Evolutionary conservation across 208 protist genomes (phyloP).

Genomic region (Tritrichomonas musculus): DNA sequence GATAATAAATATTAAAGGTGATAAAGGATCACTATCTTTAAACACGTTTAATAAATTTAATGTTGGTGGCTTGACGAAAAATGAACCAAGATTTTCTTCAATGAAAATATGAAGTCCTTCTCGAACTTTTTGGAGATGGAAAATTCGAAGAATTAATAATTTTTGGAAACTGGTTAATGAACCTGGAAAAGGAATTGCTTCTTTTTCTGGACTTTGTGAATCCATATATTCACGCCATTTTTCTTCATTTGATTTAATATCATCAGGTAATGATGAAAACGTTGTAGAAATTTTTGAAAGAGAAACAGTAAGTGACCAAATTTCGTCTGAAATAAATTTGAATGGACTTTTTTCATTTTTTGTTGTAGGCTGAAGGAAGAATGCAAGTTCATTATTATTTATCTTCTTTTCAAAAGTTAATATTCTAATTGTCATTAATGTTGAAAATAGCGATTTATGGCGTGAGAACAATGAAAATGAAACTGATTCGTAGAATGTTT

Average conservation of each 20-base stretch:
- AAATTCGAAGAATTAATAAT: slow-evolving; percentile 77
- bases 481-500: slow-evolving; percentile 67
- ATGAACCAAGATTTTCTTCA: neutral
- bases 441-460: slow-evolving; percentile 95
- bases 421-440: slow-evolving; percentile 74
- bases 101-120: slow-evolving; percentile 67
- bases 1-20: slow-evolving; percentile 96
- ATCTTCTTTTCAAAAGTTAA: slow-evolving; percentile 51
- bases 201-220: neutral
- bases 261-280: neutral
- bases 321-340: slow-evolving; percentile 61
- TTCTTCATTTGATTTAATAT: neutral
- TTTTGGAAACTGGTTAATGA: slow-evolving; percentile 67
- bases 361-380: slow-evolving; percentile 46
- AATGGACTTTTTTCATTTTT: neutral
- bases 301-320: neutral
- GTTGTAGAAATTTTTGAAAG: neutral
- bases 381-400: slow-evolving; percentile 42
- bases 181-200: too few relatives aligned
- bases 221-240: neutral
- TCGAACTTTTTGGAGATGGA: slow-evolving; percentile 82
- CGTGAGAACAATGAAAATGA: slow-evolving; percentile 89
- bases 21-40: slow-evolving; percentile 76
- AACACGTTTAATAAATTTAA: slow-evolving; percentile 76
- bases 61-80: slow-evolving; percentile 51